phyloP scores from a whole-genome alignment of 2,329 filamentous ascomycete species.

The Bipolaris cookei region DNA sequence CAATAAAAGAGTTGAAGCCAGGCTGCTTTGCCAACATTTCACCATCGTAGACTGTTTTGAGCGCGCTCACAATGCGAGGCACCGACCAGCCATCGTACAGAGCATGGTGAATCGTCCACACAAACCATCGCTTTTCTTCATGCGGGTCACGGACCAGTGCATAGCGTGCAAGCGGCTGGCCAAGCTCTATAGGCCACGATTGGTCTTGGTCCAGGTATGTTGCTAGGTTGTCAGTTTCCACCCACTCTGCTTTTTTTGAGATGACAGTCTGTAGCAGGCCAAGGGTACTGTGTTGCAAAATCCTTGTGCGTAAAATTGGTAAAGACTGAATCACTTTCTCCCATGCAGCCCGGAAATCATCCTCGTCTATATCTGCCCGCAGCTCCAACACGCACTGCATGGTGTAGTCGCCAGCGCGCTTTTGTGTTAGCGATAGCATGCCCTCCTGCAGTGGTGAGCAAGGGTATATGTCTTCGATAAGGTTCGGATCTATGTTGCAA shows the following conservation, averaged over 20 bases:
- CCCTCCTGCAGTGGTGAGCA: conserved; percentile 63
- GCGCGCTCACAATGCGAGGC: conserved; percentile 5
- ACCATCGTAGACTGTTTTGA: conserved; percentile 14
- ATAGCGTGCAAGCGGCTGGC: conserved; percentile 20
- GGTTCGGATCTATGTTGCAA: background rate
- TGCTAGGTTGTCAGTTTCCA: background rate
- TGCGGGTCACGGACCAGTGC: conserved; percentile 7
- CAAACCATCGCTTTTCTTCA: conserved; percentile 22
- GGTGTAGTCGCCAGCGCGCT: conserved; percentile 58
- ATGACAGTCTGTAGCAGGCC: conserved; percentile 23
- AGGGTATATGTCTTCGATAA: conserved; percentile 61
- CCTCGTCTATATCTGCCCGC: background rate
- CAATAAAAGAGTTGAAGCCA: conserved; percentile 29
- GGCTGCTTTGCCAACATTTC: background rate
- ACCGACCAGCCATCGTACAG: conserved; percentile 43
- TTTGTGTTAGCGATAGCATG: conserved; percentile 60
- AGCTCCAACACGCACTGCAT: conserved; percentile 46
- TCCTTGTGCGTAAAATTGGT: conserved; percentile 10
- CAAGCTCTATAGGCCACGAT: conserved; percentile 3
- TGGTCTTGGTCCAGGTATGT: conserved; percentile 15
- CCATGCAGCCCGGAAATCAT: conserved; percentile 9
- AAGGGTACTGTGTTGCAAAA: background rate
- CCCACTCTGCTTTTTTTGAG: conserved; percentile 14
- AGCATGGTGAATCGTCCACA: conserved; percentile 48
- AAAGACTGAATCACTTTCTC: background rate